Percentiles rank a stretch among this genome's conserved stretches.
Conservation (phyloP, 164 flowering plant genomes). For the Sedum album region DNA sequence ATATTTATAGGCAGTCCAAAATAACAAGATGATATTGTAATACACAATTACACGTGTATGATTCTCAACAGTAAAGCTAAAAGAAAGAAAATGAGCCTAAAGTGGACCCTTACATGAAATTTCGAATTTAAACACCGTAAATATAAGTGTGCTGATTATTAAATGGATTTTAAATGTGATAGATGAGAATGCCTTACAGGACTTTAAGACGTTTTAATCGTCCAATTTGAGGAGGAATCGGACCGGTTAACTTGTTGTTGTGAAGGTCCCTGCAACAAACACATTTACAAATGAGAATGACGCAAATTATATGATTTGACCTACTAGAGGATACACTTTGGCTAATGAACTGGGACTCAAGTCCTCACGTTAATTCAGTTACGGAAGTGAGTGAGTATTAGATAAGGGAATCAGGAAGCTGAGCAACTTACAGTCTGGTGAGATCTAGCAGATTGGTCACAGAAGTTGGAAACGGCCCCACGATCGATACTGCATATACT, state of each 20-base stretch:
- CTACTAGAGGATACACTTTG: neutral
- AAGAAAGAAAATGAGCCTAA: neutral
- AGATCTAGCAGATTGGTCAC: conserved; percentile 91
- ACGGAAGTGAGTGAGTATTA: neutral
- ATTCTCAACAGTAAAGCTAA: neutral
- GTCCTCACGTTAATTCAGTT: neutral
- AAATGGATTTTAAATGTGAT: neutral
- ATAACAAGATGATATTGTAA: neutral
- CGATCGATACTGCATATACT: conserved; percentile 96
- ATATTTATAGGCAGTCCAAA: neutral
- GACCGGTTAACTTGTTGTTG: conserved; percentile 94
- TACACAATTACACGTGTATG: neutral
- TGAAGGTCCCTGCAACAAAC: conserved; percentile 78
- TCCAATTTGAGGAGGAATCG: conserved; percentile 94
- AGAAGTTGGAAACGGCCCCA: conserved; percentile 89
- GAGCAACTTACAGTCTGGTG: conserved; percentile 61
- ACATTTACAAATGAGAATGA: neutral
- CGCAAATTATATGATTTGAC: neutral
- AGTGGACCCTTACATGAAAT: neutral
- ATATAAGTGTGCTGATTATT: neutral
- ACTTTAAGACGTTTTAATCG: conserved; percentile 76
- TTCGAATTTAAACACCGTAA: neutral
- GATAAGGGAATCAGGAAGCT: neutral
- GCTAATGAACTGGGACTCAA: neutral
- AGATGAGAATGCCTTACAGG: conserved; percentile 39